These are phyloP conservation scores for Globisporangium nagaii DNA, from an alignment of 352 stramenopile genomes.

Conservation along the genomic window DNA sequence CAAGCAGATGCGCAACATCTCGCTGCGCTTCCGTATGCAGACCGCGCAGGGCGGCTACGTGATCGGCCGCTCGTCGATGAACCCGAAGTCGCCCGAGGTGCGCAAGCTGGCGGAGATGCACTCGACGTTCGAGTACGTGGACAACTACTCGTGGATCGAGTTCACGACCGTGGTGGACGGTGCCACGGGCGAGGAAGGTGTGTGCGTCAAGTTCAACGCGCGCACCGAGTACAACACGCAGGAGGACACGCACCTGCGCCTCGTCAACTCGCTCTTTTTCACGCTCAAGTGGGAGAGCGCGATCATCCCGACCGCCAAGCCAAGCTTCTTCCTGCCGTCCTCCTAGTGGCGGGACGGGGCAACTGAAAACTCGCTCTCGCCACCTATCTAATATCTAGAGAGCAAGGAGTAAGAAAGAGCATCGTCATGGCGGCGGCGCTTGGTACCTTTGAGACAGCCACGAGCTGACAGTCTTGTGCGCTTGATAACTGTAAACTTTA, in stretches of 20 bases:
- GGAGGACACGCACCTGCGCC: constrained; percentile 42
- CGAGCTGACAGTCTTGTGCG: too few relatives aligned
- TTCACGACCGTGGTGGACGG: constrained; percentile 30
- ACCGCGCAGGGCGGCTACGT: constrained; percentile 42
- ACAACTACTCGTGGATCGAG: constrained; percentile 50
- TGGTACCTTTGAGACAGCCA: too few relatives aligned
- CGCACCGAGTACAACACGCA: constrained; percentile 57
- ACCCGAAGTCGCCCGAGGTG: constrained; percentile 35
- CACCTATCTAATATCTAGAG: too few relatives aligned
- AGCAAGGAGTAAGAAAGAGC: too few relatives aligned
- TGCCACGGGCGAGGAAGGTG: constrained; percentile 26
- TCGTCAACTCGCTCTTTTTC: constrained; percentile 42
- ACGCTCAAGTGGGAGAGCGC: constrained; percentile 54
- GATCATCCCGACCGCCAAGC: constrained; percentile 25
- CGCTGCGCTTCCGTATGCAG: constrained; percentile 42
- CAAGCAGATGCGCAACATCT: constrained; percentile 46
- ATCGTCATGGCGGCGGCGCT: too few relatives aligned
- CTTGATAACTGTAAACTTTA: too few relatives aligned
- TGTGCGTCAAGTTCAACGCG: constrained; percentile 58
- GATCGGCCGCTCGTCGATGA: constrained; percentile 53
- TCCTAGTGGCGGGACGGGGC: too few relatives aligned
- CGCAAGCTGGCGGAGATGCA: constrained; percentile 22
- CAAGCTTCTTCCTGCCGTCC: constrained; percentile 7
- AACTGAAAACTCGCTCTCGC: too few relatives aligned
- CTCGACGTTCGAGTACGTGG: constrained; percentile 43